Evolutionary conservation across 768 basidiomycete species (phyloP), one percentile per base, ranked within the genome.

Genomic region (Pisolithus sp.): DNA sequence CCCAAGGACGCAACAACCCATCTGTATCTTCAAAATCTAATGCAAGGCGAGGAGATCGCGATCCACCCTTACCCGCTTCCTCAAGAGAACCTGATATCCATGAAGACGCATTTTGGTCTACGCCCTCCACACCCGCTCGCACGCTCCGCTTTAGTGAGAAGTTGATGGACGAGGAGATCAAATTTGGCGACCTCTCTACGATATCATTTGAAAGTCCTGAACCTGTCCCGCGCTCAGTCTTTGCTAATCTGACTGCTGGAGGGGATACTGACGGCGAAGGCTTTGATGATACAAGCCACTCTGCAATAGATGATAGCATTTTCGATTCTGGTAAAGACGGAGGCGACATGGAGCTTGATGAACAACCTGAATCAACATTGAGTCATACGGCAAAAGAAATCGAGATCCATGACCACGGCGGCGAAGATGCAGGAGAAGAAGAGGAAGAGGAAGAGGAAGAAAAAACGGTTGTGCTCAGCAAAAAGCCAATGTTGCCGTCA

Each of bases 61-160:
- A 59, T 60, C 52, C 41, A 18, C 48, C 53, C 28, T 17, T 54
- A n/a, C 52, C 60, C 21, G 62, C 55, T 44, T 54, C 55, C 47
- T 56, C 60, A 45, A 59, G 59, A 20, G 56, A 15, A 26, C 46
- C 48, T 45, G 71, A 66, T 60, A 71, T 53, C 9, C 70, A 76
- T 24, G 83, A 85, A 61, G 76, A 81, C 36, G 73, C 72, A 39
- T 82, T 85, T 60, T 86, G 84, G 82, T 76, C 73, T 28, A 82
- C 83, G 0, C 81, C 83, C 7, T 70, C 66, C 34, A 75, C 75
- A 2, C 60, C 67, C 4, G 77, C 75, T 13, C 81, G 82, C 37
- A 79, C 79, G 0, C 70, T 88, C 13, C 79, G 76, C 48, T 86
- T 89, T 55, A 76, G 76, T 1, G 80, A 83, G 38, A 81, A 81